phyloP scores from a whole-genome alignment of 768 basidiomycete species.

The Rhizopogon vinicolor region DNA sequence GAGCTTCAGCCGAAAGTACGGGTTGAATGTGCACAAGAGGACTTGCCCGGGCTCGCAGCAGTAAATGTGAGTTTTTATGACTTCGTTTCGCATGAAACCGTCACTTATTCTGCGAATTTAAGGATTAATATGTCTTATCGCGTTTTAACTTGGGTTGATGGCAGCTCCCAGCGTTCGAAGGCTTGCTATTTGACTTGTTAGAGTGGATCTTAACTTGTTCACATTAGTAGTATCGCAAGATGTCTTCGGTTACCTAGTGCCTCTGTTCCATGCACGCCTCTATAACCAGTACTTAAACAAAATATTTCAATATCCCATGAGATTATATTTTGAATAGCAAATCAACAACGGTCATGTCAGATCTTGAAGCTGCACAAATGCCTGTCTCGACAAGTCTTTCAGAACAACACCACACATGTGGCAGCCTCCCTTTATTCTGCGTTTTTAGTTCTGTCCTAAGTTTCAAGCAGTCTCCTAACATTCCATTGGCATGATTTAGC shows the following conservation, averaged over 20 bases:
- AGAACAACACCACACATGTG: no score
- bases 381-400: no score
- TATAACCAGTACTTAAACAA: not conserved
- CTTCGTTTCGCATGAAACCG: not conserved
- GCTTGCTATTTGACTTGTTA: no score
- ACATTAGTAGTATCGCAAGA: no score
- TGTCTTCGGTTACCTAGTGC: not conserved
- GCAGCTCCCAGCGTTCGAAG: no score
- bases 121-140: not conserved
- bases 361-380: no score
- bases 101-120: not conserved
- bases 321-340: not conserved
- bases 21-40: conserved; percentile 15
- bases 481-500: no score
- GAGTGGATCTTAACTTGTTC: no score
- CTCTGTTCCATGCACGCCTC: not conserved
- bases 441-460: no score
- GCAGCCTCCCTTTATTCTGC: no score
- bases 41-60: conserved; percentile 4
- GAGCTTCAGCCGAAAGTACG: conserved; percentile 16
- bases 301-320: not conserved
- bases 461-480: no score
- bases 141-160: not conserved
- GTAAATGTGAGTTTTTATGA: not conserved
- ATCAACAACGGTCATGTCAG: not conserved